A percentile compares a stretch with the other conserved stretches of the same genome.
Evolutionary conservation across 2,329 filamentous ascomycete genomes (phyloP).

Genomic region (Colletotrichum phormii): DNA sequence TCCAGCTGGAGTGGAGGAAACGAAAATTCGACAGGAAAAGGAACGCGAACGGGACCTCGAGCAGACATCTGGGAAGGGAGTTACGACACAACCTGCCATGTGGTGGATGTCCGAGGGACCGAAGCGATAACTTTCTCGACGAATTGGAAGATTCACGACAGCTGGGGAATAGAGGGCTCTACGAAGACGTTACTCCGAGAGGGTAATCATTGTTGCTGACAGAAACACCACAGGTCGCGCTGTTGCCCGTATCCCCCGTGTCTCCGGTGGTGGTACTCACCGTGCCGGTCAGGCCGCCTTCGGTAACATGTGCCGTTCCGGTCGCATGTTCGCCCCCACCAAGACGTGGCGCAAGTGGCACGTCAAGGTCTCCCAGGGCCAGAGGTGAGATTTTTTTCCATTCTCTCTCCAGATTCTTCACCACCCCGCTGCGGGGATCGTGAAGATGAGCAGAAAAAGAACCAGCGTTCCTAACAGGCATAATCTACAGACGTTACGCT

Average conservation of each 20-base stretch:
- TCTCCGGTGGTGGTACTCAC: conserved; percentile 99
- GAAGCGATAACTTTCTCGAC: background rate
- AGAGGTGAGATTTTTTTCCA: conserved; percentile 78
- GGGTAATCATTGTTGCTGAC: conserved; percentile 28
- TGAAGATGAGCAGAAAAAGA: background rate
- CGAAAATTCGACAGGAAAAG: background rate
- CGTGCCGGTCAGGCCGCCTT: conserved; percentile 99
- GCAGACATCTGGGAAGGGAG: conserved; percentile 16
- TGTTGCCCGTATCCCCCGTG: conserved; percentile 99
- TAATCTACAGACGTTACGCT: conserved; percentile 82
- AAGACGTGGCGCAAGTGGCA: conserved; percentile 99
- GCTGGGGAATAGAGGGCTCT: background rate
- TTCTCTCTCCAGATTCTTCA: background rate
- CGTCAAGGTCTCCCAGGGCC: conserved; percentile 99
- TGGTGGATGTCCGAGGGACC: conserved; percentile 13
- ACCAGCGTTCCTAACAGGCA: conserved; percentile 21
- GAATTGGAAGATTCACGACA: background rate
- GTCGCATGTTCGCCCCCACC: conserved; percentile 99
- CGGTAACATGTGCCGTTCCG: conserved; percentile 99
- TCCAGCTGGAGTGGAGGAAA: background rate
- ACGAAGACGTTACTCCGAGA: background rate
- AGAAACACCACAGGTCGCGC: conserved; percentile 78
- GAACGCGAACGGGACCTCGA: conserved; percentile 18
- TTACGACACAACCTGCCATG: conserved; percentile 5
- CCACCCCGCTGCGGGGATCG: background rate